Percentiles rank a stretch among this genome's conserved stretches.
phyloP scores from a whole-genome alignment of 495 filamentous ascomycete genomes.

The Elaphomyces granulatus region DNA sequence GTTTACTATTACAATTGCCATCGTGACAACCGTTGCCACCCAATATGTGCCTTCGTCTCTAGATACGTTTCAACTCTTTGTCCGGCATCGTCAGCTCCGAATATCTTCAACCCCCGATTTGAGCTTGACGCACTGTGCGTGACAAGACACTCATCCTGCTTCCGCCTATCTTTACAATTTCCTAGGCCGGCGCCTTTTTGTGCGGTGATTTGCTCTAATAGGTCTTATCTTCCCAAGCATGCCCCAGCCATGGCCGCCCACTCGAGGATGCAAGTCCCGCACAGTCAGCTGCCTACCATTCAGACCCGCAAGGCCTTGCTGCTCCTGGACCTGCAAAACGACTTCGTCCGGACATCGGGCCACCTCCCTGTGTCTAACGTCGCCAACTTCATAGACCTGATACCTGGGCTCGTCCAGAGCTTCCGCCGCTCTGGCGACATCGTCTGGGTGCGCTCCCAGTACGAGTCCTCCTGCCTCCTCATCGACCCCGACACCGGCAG shows the following conservation, averaged over 20 bases:
- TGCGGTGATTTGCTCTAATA: too few relatives aligned
- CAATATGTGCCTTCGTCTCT: too few relatives aligned
- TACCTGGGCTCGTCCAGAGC: constrained; percentile 47
- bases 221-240: too few relatives aligned
- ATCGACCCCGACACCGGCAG: constrained; percentile 29
- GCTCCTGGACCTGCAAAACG: constrained; percentile 81
- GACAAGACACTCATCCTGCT: too few relatives aligned
- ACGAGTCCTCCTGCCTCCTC: constrained; percentile 42
- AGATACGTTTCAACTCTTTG: too few relatives aligned
- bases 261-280: neutral
- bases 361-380: constrained; percentile 51
- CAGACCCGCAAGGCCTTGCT: constrained; percentile 72
- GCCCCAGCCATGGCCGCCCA: too few relatives aligned
- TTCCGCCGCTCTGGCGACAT: constrained; percentile 73
- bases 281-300: constrained; percentile 28
- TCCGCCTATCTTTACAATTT: too few relatives aligned
- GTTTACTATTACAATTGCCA: too few relatives aligned
- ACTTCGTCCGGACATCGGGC: constrained; percentile 61
- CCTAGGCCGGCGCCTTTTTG: neutral
- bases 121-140: too few relatives aligned
- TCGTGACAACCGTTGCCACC: too few relatives aligned
- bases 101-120: too few relatives aligned
- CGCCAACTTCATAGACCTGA: constrained; percentile 49
- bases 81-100: too few relatives aligned
- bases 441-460: constrained; percentile 76